Percentiles rank a stretch among this genome's conserved stretches.
Evolutionary conservation across 2,329 filamentous ascomycete species (phyloP).

Genomic region (Pseudogymnoascus sp.): DNA sequence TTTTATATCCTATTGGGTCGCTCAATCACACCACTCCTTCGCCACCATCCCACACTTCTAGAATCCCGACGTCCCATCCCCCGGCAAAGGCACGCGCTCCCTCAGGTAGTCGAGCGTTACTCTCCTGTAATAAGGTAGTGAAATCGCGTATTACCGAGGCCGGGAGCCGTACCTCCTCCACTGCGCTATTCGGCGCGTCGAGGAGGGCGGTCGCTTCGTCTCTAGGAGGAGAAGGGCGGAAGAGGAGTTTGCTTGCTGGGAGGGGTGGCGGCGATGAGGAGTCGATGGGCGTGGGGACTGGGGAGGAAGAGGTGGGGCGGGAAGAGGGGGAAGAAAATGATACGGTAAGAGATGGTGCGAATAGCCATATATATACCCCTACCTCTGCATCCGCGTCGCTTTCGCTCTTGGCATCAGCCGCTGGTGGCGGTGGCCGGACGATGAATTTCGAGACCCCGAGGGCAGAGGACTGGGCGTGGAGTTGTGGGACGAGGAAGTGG

Average conservation of each 20-base stretch:
- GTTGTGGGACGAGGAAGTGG: conserved; percentile 7
- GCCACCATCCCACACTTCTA: conserved; percentile 42
- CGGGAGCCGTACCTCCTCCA: conserved; percentile 52
- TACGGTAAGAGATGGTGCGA: not conserved
- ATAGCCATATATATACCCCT: not conserved
- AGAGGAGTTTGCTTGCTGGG: not conserved
- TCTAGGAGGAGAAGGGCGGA: not conserved
- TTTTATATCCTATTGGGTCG: not conserved
- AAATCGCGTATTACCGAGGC: conserved; percentile 39
- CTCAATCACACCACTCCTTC: not conserved
- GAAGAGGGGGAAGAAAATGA: not conserved
- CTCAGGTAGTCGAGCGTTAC: conserved; percentile 43
- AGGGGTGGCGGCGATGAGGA: not conserved
- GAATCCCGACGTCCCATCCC: conserved; percentile 58
- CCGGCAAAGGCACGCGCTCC: conserved; percentile 46
- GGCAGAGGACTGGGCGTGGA: conserved; percentile 9
- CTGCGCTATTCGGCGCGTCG: conserved; percentile 40
- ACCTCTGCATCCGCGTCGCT: not conserved
- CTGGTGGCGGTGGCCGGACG: not conserved
- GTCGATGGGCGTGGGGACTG: conserved; percentile 34
- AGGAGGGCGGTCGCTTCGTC: conserved; percentile 45
- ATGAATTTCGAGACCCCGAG: conserved; percentile 11
- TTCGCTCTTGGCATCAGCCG: not conserved
- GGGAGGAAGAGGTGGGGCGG: not conserved
- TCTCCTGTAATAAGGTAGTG: conserved; percentile 35